Base-by-base conservation (phyloP, 1,284 basidiomycete genomes). In the Ustilago bromivora region DNA sequence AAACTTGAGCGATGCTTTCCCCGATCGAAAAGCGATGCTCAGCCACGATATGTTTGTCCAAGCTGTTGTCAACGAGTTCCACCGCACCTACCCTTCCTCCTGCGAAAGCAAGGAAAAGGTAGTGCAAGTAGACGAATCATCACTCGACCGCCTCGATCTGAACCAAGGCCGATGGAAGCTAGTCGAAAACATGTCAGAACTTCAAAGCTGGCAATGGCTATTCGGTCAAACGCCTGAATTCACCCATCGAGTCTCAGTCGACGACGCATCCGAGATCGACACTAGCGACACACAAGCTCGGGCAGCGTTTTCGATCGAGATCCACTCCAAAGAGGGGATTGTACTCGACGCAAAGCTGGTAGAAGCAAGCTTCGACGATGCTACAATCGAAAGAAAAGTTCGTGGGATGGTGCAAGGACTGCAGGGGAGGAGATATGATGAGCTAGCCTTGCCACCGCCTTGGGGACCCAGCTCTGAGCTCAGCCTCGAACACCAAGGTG, bases 141-240 rank as follows among this genome's bases (percentile, higher is more conserved):
- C 12, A 1, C 60, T 76, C 7, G 43, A 60, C 38, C 57, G 41
- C 0, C 4, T 28, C 1, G 61, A 71, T 13, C 46, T 59, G 15
- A 72, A 76, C 23, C 31, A 66, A 28, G 65, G 66, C 0, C 28
- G 59, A 11, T 62, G 58, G 57, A 68, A 79, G 52, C 40, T 82
- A 23, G 51, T 46, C 13, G 63, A 71, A 5, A 75, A 66, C 34
- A 81, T 74, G 53, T 58, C 78, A 8, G 81, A 83, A 34, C 55
- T 71, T 19, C 83, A 96, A 93, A 91, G 90, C 46, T 98, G 96
- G 97, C 90, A 93, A 31, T 99, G 96, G 95, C 89, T 91, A 35
- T 98, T 91, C 82, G 96, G 96, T 0, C 94, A 97, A 84, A 97
- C 96, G 0, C 96, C 96, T 60, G 93, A 96, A 84, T 98, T 99